phyloP scores from a whole-genome alignment of 23 red algal genomes.

The Agarophyton chilense region DNA sequence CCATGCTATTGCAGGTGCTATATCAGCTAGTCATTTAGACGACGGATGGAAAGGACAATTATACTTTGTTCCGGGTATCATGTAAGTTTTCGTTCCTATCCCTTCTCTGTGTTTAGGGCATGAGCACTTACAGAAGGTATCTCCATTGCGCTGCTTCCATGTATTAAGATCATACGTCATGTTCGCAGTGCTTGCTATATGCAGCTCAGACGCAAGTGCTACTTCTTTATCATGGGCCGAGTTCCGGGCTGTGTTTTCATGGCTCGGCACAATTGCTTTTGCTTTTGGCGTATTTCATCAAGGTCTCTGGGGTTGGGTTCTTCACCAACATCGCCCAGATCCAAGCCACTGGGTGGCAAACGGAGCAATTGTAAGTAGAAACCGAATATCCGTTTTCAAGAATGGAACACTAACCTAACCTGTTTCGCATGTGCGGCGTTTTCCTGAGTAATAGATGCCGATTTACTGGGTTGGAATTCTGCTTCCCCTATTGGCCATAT shows the following conservation, averaged over 20 bases:
- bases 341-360: constrained; percentile 26
- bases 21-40: constrained; percentile 24
- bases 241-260: constrained; percentile 58
- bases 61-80: constrained; percentile 27
- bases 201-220: constrained; percentile 4
- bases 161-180: constrained; percentile 50
- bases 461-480: constrained; percentile 61
- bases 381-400: not conserved
- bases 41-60: constrained; percentile 39
- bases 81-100: no score
- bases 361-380: constrained; percentile 34
- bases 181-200: constrained; percentile 35
- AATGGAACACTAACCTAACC: not conserved
- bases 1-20: constrained; percentile 58
- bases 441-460: not conserved
- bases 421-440: not conserved
- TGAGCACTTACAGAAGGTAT: not conserved
- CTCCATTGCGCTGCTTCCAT: not conserved
- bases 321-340: constrained; percentile 14
- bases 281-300: constrained; percentile 10
- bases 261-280: constrained; percentile 32
- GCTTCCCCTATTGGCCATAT: not conserved
- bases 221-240: constrained; percentile 60
- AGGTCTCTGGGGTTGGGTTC: constrained; percentile 25
- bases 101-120: no score